Conservation (phyloP, 2,329 filamentous ascomycete genomes). For the Exophiala sp. region DNA sequence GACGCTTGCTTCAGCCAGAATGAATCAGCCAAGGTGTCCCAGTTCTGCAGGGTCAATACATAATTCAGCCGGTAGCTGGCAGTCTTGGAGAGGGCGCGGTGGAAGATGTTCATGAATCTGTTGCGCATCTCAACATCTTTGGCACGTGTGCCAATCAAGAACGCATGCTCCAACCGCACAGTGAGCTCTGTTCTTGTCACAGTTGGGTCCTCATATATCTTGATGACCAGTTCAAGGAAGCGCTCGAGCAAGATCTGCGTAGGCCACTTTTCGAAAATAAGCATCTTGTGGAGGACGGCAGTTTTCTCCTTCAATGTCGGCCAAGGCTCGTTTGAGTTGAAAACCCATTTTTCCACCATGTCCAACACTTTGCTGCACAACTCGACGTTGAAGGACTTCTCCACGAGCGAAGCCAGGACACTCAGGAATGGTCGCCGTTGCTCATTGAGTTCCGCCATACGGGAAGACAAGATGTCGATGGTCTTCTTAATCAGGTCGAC, state of each 20-base stretch:
- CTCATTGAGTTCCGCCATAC: conserved; percentile 89
- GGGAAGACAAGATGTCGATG: conserved; percentile 82
- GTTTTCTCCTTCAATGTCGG: conserved; percentile 98
- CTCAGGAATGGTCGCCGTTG: conserved; percentile 89
- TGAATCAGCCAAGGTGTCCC: conserved; percentile 88
- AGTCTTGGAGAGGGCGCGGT: conserved; percentile 86
- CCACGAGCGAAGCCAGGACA: conserved; percentile 87
- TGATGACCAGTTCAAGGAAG: conserved; percentile 91
- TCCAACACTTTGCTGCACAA: conserved; percentile 88
- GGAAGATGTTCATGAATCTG: conserved; percentile 92
- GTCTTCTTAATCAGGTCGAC: conserved; percentile 89
- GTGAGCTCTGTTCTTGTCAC: conserved; percentile 92
- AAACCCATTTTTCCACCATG: conserved; percentile 95
- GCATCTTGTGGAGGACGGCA: conserved; percentile 97
- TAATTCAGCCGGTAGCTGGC: conserved; percentile 85
- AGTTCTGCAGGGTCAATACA: conserved; percentile 86
- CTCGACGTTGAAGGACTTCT: conserved; percentile 81
- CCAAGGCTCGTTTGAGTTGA: conserved; percentile 89
- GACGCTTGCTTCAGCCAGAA: conserved; percentile 97
- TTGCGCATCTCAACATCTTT: conserved; percentile 96
- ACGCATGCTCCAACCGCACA: conserved; percentile 95
- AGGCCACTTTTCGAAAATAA: conserved; percentile 79
- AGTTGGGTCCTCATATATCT: conserved; percentile 96
- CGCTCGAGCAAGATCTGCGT: conserved; percentile 83
- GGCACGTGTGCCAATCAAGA: conserved; percentile 88